A percentile compares a stretch with the other conserved stretches of the same genome.
Evolutionary conservation across 2,329 filamentous ascomycete genomes (phyloP).

Genomic region (Botryotinia globosa): DNA sequence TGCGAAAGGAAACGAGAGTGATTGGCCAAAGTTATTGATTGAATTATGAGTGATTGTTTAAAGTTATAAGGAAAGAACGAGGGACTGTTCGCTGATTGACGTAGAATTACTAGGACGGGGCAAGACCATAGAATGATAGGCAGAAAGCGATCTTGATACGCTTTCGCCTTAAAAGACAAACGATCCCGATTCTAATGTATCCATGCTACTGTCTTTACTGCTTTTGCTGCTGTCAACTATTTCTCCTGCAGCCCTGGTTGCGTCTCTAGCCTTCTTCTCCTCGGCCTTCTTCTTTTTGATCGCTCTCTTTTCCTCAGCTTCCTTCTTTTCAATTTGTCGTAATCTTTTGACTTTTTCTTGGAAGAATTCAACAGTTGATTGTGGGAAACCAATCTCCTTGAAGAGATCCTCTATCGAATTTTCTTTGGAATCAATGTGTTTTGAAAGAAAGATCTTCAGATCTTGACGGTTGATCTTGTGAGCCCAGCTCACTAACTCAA

Average conservation of each 20-base stretch:
- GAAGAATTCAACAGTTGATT: not conserved
- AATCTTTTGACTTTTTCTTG: not conserved
- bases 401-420: not conserved
- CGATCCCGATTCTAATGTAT: not conserved
- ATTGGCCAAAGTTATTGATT: not conserved
- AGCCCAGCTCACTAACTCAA: constrained; percentile 6
- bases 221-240: not conserved
- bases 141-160: not conserved
- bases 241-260: not conserved
- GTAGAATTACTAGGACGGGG: not conserved
- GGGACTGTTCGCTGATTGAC: not conserved
- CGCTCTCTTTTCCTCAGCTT: not conserved
- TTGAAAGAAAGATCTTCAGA: not conserved
- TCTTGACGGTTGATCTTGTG: not conserved
- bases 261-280: not conserved
- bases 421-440: not conserved
- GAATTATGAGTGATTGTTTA: not conserved
- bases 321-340: not conserved
- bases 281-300: not conserved
- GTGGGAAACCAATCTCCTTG: not conserved
- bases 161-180: not conserved
- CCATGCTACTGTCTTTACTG: not conserved
- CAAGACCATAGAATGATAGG: not conserved
- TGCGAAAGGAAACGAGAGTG: not conserved
- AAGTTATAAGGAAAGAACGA: not conserved